A percentile compares a stretch with the other conserved stretches of the same genome.
phyloP scores from a whole-genome alignment of 352 stramenopile genomes.

The Phytophthora brassicae region DNA sequence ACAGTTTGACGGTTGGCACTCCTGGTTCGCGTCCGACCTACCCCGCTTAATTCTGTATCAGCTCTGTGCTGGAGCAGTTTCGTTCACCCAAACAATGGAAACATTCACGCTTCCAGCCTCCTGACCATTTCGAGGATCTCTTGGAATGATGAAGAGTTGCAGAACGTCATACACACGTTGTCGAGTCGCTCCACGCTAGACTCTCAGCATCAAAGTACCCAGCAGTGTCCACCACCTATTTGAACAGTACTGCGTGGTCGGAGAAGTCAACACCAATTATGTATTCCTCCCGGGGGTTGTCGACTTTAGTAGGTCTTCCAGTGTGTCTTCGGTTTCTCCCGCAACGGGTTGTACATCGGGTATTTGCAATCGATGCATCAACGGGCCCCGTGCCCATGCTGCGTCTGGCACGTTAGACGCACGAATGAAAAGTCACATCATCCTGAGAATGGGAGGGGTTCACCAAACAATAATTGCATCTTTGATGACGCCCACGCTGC shows the following conservation, averaged over 20 bases:
- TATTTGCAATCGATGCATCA: background rate
- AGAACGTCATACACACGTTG: constrained; percentile 15
- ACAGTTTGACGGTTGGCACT: constrained; percentile 14
- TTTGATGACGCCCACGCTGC: constrained; percentile 14
- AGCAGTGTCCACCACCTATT: background rate
- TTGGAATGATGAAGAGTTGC: constrained; percentile 14
- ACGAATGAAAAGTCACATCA: constrained; percentile 12
- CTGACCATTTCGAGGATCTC: constrained; percentile 6
- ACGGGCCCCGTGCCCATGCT: constrained; percentile 1
- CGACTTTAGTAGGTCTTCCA: constrained; percentile 2
- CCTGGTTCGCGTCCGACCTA: constrained; percentile 7
- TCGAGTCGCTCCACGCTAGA: background rate
- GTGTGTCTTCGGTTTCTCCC: constrained; percentile 3
- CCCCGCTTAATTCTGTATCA: constrained; percentile 15
- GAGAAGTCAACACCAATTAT: background rate
- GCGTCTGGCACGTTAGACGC: constrained; percentile 3
- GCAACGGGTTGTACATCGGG: constrained; percentile 10
- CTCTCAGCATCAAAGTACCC: background rate
- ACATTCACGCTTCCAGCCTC: constrained; percentile 4
- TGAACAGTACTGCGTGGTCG: background rate
- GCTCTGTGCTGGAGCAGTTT: constrained; percentile 20
- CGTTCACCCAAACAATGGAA: constrained; percentile 5
- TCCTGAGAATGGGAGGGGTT: constrained; percentile 10
- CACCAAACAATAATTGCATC: constrained; percentile 3
- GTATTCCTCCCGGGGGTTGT: constrained; percentile 5